Evolutionary conservation across 208 protist genomes (phyloP).

Genomic region (Angomonas desouzai): DNA sequence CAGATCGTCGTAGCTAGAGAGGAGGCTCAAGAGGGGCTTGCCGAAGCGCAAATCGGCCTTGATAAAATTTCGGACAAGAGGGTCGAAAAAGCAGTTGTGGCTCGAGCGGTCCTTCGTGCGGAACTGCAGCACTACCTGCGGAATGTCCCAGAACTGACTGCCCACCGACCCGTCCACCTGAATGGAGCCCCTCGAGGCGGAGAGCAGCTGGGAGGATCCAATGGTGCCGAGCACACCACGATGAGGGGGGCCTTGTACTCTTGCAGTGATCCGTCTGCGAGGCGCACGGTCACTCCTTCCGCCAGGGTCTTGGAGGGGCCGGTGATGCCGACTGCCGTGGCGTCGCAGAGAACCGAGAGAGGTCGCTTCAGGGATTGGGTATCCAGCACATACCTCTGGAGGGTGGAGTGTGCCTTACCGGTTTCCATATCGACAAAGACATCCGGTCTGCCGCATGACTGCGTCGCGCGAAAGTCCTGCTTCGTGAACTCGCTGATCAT

Average conservation of each 20-base stretch:
- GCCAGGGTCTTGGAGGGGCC: conserved; percentile 24
- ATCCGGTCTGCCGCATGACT: conserved; percentile 59
- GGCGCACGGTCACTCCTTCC: conserved; percentile 45
- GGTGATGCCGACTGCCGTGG: conserved; percentile 47
- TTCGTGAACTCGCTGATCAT: conserved; percentile 66
- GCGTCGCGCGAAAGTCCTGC: conserved; percentile 44
- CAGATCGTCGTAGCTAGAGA: conserved; percentile 78
- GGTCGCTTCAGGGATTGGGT: conserved; percentile 63
- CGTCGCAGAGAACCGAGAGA: conserved; percentile 48
- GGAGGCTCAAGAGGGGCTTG: conserved; percentile 36
- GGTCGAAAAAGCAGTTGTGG: conserved; percentile 73
- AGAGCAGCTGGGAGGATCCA: conserved; percentile 52
- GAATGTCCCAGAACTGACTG: conserved; percentile 70
- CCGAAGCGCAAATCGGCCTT: conserved; percentile 30
- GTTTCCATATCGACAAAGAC: conserved; percentile 47
- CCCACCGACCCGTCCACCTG: conserved; percentile 33
- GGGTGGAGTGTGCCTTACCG: conserved; percentile 57
- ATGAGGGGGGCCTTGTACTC: conserved; percentile 48
- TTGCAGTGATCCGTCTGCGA: conserved; percentile 33
- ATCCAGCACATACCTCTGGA: conserved; percentile 72
- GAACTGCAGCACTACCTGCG: conserved; percentile 80
- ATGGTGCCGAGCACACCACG: conserved; percentile 62
- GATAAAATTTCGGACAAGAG: conserved; percentile 44
- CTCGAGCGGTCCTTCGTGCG: conserved; percentile 46
- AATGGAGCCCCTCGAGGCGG: conserved; percentile 42